Base-by-base conservation (phyloP, 495 filamentous ascomycete genomes). In the Tetracladium marchalianum region DNA sequence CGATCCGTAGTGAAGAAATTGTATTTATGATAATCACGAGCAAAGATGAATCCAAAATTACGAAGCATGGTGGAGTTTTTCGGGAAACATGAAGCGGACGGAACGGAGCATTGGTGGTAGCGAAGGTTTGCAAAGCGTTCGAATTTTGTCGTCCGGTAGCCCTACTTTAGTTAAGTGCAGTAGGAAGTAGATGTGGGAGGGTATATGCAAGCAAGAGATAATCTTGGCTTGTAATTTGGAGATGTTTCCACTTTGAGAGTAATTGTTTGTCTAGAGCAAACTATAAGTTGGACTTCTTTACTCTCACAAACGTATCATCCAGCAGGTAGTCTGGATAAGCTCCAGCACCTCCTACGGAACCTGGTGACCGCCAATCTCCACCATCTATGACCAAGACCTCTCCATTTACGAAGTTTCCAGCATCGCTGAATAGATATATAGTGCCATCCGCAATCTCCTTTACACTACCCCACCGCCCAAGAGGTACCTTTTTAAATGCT, bases 371-470 rank as follows among this genome's bases (percentile, higher is more conserved):
- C 55, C 54, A 49, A 10, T 82, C 72, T 0, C 76, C 86, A 32
- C 85, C 85, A 56, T 90, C 85, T 15, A 90, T 86, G 39, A 94
- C 84, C 9, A 94, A 62, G 5, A 74, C 74, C 34, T 82, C 78
- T 1, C 87, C 87, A 51, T 80, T 93, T 7, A 95, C 76, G 58
- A 85, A 96, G 55, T 79, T 89, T 2, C 84, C 90, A 0, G 84
- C 79, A 39, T 90, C 83, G 18, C 80, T 80, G 52, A 95, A 88
- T 17, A 95, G 62, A 53, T 77, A 97, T 0, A 97, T 80, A 0
- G 90, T 95, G 12, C 90, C 86, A 66, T 98, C 89, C 0, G 90
- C 84, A 56, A 98, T 90, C 55, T 98, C 90, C 46, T 80, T 80
- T 8, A 94, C 76, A 1, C 72, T 78, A n/a, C 90, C 92, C 51